Conservation (phyloP, 179 eudicot species). For the Beta lomatogona region DNA sequence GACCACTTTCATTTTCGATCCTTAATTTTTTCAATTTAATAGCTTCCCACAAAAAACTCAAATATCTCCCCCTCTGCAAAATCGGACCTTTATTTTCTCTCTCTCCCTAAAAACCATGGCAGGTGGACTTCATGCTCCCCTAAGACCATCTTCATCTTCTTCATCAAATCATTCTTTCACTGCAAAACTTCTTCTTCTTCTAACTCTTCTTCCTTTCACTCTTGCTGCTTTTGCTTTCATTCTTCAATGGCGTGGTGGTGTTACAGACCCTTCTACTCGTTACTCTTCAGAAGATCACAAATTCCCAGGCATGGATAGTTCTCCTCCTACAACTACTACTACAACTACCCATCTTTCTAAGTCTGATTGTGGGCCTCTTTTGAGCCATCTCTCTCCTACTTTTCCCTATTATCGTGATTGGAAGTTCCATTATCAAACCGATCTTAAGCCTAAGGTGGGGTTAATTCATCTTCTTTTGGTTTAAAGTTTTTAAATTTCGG, state of each 20-base stretch:
- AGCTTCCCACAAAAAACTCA: neutral
- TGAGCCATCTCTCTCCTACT: conserved; percentile 49
- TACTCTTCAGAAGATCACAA: conserved; percentile 65
- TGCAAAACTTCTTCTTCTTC: conserved; percentile 61
- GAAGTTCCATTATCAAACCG: conserved; percentile 59
- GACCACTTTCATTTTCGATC: neutral
- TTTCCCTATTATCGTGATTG: conserved; percentile 72
- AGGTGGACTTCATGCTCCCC: conserved; percentile 54
- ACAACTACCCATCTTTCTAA: conserved; percentile 37
- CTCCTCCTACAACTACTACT: conserved; percentile 50
- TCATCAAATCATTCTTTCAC: conserved; percentile 47
- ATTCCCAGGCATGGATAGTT: conserved; percentile 73
- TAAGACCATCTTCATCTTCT: conserved; percentile 35
- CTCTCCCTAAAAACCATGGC: conserved; percentile 40
- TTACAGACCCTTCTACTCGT: conserved; percentile 64
- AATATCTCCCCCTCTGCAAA: neutral
- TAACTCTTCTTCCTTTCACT: conserved; percentile 69
- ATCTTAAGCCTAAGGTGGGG: conserved; percentile 77
- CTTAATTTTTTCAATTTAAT: neutral
- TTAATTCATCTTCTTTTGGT: conserved; percentile 11
- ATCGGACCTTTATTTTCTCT: neutral
- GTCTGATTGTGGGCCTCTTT: conserved; percentile 58
- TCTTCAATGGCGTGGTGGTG: conserved; percentile 91
- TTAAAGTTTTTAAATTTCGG: neutral
- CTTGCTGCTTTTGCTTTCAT: conserved; percentile 75